phyloP scores from a whole-genome alignment of 192 early-diverging fungal genomes.

The Glomus cerebriforme region DNA sequence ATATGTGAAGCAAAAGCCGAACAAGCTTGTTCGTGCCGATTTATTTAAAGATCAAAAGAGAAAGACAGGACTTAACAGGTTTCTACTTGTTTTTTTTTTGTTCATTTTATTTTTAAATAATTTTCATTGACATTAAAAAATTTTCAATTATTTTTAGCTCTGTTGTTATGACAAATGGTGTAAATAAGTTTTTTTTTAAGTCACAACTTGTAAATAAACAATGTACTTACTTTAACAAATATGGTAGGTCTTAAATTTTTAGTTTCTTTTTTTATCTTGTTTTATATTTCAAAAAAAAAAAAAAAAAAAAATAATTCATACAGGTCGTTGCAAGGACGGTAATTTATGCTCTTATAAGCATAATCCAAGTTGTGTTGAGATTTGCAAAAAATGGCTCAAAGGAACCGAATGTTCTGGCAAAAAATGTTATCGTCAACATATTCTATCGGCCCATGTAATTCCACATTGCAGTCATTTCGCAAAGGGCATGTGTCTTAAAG shows the following conservation, averaged over 20 bases:
- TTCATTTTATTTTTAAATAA: background rate
- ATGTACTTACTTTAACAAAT: background rate
- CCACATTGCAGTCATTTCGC: slow-evolving; percentile 23
- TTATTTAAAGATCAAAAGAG: background rate
- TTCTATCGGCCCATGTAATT: slow-evolving; percentile 3
- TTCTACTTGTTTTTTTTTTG: background rate
- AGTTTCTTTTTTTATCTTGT: too few relatives aligned
- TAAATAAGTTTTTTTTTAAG: too few relatives aligned
- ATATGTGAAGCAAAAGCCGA: background rate
- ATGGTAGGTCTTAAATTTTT: background rate
- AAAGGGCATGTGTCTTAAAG: background rate
- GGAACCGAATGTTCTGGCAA: background rate
- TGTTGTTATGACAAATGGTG: background rate
- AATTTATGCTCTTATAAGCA: background rate
- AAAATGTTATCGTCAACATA: background rate
- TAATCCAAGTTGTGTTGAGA: background rate
- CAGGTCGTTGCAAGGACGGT: slow-evolving; percentile 18
- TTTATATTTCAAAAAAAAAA: too few relatives aligned
- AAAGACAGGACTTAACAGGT: background rate
- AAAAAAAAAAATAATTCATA: background rate
- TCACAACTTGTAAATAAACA: background rate
- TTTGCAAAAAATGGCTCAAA: slow-evolving; percentile 19
- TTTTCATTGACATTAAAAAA: background rate
- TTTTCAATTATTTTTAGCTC: background rate
- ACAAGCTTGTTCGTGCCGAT: background rate